Evolutionary conservation across 2,329 filamentous ascomycete species (phyloP).

Genomic region (Gremmenia infestans): DNA sequence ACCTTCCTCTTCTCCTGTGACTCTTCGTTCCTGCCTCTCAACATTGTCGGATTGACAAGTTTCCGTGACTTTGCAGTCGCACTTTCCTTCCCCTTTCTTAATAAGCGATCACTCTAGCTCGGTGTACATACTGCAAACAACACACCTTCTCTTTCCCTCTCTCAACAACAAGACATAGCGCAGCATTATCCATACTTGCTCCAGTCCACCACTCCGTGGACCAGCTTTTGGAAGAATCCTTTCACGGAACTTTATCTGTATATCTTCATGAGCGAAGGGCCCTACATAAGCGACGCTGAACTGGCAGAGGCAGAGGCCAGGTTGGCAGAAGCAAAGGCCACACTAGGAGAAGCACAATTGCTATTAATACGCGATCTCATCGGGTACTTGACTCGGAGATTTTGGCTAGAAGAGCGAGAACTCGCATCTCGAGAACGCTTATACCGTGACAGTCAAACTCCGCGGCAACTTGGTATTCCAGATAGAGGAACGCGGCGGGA

Average conservation of each 20-base stretch:
- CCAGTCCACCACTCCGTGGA: not conserved
- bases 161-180: conserved; percentile 2
- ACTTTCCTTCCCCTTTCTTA: not conserved
- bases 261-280: conserved; percentile 2
- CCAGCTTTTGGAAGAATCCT: not conserved
- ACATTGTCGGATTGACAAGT: not conserved
- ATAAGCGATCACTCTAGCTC: not conserved
- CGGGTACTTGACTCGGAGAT: too few relatives aligned
- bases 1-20: not conserved
- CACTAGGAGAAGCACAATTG: too few relatives aligned
- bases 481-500: too few relatives aligned
- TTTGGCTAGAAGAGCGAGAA: too few relatives aligned
- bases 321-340: too few relatives aligned
- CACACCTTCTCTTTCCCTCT: not conserved
- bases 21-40: not conserved
- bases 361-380: too few relatives aligned
- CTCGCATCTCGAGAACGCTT: too few relatives aligned
- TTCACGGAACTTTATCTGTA: not conserved
- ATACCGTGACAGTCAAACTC: too few relatives aligned
- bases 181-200: conserved; percentile 13
- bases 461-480: too few relatives aligned
- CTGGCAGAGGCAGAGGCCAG: too few relatives aligned
- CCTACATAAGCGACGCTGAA: too few relatives aligned
- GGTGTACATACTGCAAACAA: not conserved
- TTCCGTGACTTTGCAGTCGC: not conserved